These are phyloP conservation scores for Trichoderma orchidacearum DNA, from an alignment of 495 filamentous ascomycete species.

Conservation along the genomic window DNA sequence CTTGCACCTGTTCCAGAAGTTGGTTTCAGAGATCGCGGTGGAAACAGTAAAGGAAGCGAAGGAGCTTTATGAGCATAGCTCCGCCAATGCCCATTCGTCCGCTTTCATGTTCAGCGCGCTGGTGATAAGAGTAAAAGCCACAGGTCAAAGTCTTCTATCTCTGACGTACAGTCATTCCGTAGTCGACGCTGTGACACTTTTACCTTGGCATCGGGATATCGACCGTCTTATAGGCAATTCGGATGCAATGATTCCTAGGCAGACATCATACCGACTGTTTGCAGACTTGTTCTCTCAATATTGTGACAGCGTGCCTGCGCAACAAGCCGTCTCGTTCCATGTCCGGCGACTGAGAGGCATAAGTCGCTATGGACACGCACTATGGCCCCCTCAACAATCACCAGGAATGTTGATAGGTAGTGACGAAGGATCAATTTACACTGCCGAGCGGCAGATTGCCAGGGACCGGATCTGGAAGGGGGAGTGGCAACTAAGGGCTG, in stretches of 20 bases:
- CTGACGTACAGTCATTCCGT: slow-evolving; percentile 8
- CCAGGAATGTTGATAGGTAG: slow-evolving; percentile 9
- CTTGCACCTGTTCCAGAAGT: not conserved
- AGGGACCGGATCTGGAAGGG: slow-evolving; percentile 5
- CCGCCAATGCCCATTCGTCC: not conserved
- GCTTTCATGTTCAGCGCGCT: slow-evolving; percentile 5
- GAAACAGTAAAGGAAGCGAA: not conserved
- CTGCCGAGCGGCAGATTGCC: not conserved
- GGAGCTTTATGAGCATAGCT: not conserved
- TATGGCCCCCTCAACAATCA: slow-evolving; percentile 6
- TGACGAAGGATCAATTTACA: not conserved
- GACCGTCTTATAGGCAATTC: slow-evolving; percentile 5
- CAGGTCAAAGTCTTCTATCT: not conserved
- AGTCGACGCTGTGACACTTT: slow-evolving; percentile 7
- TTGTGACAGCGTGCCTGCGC: slow-evolving; percentile 6
- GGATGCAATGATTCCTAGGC: not conserved
- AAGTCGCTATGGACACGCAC: slow-evolving; percentile 2
- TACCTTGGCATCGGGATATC: slow-evolving; percentile 8
- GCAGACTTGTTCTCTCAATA: slow-evolving; percentile 9
- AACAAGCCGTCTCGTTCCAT: slow-evolving; percentile 3
- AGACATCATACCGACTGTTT: slow-evolving; percentile 11
- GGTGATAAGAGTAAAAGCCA: slow-evolving; percentile 3
- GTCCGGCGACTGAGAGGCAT: slow-evolving; percentile 8
- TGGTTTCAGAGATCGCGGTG: slow-evolving; percentile 1
- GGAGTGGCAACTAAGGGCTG: slow-evolving; percentile 3